Evolutionary conservation across 2,329 filamentous ascomycete species (phyloP), one percentile per base, ranked within the genome.

Genomic region (Zymoseptoria brevis): DNA sequence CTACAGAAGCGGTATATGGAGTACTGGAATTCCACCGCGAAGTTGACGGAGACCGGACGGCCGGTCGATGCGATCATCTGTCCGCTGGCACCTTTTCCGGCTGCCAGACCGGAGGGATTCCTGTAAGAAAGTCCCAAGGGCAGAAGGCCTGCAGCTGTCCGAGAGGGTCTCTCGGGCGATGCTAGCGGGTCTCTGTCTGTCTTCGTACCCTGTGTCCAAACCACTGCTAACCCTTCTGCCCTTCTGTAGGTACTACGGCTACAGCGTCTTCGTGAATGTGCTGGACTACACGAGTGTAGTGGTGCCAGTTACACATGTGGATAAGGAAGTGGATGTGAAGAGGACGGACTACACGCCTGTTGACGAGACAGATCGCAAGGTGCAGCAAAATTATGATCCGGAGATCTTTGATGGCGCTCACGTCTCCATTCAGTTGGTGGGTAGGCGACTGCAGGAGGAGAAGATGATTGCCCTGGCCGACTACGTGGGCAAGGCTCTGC

Each of bases 1-100:
- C 81, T 78, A 54, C 81, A 85, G 65, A 81, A 81, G 59, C 71
- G 76, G 19, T 87, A 87, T 63, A 78, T 84, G 70, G 83, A 87
- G 55, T 87, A 85, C 66, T 86, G 83, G 84, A 85, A 85, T 61
- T 78, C 75, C 13, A 85, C 82, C 0, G 74, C 71, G 0, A 70
- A 75, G 3, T 53, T 75, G n/a, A 83, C 81, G 0, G 78, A 77
- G 24, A 81, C 73, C 2, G 72, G 72, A 2, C 59, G 68, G 51
- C 70, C 72, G 16, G 81, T 86, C 0, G 85, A 87, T 65, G 81
- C 79, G 0, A 67, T 83, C 1, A 77, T 84, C 16, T 74, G 75
- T 60, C 79, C 81, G 0, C 65, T 81, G 8, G 78, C 80, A 1
- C 79, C 81, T 0, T 79, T 79, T 54, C 74, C 79, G 1, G 80